These are phyloP conservation scores for Fonsecaea multimorphosa DNA, from an alignment of 2,329 filamentous ascomycete species.

Conservation along the genomic window DNA sequence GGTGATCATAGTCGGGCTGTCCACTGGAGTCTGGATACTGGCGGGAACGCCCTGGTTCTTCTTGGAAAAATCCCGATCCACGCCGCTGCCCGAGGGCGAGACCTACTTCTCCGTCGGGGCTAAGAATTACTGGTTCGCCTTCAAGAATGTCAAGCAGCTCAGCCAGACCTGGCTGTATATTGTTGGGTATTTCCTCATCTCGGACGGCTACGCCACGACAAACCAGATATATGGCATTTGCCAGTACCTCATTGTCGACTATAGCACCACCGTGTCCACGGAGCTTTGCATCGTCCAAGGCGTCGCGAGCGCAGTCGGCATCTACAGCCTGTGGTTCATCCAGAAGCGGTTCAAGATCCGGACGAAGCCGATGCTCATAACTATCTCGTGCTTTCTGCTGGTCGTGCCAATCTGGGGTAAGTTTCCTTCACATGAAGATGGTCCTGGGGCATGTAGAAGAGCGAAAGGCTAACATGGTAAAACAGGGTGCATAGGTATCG, in stretches of 20 bases:
- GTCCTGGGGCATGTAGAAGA: too few relatives aligned
- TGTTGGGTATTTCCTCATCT: constrained; percentile 4
- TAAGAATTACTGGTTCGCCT: not conserved
- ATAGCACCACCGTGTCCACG: not conserved
- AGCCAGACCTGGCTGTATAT: constrained; percentile 9
- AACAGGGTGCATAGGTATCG: not conserved
- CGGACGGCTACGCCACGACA: constrained; percentile 8
- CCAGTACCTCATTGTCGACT: constrained; percentile 6
- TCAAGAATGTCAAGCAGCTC: not conserved
- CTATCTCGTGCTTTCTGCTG: not conserved
- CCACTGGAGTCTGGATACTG: not conserved
- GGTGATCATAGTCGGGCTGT: not conserved
- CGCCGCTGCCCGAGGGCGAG: not conserved
- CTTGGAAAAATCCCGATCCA: not conserved
- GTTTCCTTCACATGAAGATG: not conserved
- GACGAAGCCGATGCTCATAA: not conserved
- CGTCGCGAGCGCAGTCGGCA: not conserved
- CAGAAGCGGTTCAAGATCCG: constrained; percentile 1
- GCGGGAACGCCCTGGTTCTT: not conserved
- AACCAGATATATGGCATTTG: constrained; percentile 7
- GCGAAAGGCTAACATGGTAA: not conserved
- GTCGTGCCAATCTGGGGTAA: not conserved
- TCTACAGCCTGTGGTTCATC: not conserved
- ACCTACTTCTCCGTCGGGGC: not conserved
- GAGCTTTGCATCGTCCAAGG: not conserved